Base-by-base conservation (phyloP, 2,329 filamentous ascomycete genomes). In the Exophiala mesophila region DNA sequence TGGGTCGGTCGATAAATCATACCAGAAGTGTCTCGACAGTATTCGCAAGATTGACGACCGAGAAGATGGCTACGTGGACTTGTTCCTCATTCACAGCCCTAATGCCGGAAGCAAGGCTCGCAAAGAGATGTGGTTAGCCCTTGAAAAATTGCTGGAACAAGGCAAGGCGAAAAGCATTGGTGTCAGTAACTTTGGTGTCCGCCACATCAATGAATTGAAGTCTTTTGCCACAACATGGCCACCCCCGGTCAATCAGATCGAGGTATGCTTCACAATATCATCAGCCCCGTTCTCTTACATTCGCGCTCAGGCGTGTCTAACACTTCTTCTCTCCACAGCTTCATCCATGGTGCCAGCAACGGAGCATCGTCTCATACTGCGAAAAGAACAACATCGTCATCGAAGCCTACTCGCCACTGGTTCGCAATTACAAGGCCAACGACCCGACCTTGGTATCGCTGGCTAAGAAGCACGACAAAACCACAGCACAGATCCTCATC, bases 401-500 rank as follows among this genome's bases (percentile, higher is more conserved):
- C 39, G 66, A 78, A 60, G 71, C 73, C 0, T 77, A 74, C 56
- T 69, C 68, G 31, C 72, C 72, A 1, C 62, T 77, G 4, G 71
- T 81, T n/a, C 70, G 78, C 32, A 88, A 85, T 42, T 68, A 83
- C 66, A 82, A 87, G 53, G 80, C 81, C 50, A 78, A 81, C 29
- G 83, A 94, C 50, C 68, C 76, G 49, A 77, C 74, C 9, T 68
- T 92, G 21, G 72, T 75, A 45, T 70, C 70, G 10, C 65, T 94
- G 43, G 78, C 81, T 1, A 69, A 82, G 55, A 89, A 88, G 67
- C 78, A 92, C 61, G 72, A 71, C 51, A 88, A 83, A 67, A 77
- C 77, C 5, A 77, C 83, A 45, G 83, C 85, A 7, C 88, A 94
- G 70, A 68, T 94, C 7, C 64, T 95, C 57, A 67, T 94, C 36